A percentile compares a stretch with the other conserved stretches of the same genome.
Conservation (phyloP, 176 grass and related monocot genomes). For the Aegilops speltoides region DNA sequence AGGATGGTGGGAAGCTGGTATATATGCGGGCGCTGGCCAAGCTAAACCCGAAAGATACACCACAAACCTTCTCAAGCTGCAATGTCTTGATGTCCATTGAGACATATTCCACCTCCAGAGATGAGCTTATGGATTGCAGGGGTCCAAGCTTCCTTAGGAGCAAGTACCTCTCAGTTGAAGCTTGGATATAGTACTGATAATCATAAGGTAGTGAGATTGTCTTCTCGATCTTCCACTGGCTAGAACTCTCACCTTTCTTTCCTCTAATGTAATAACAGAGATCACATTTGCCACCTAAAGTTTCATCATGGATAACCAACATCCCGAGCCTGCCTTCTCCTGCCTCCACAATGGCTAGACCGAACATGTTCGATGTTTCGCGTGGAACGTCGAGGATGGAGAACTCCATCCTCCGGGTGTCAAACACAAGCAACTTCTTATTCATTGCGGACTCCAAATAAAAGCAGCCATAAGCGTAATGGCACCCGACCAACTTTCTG, state of each 20-base stretch:
- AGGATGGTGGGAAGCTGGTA: constrained; percentile 27
- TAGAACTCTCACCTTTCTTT: not conserved
- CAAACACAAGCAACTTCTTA: constrained; percentile 9
- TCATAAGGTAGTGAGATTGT: no score
- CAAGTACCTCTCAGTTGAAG: not conserved
- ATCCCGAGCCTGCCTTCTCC: constrained; percentile 23
- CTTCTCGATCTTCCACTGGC: no score
- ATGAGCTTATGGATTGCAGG: not conserved
- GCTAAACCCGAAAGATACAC: not conserved
- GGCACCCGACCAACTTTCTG: not conserved
- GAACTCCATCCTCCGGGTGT: constrained; percentile 28
- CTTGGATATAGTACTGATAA: no score
- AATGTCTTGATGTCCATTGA: constrained; percentile 21
- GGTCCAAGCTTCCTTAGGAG: constrained; percentile 17
- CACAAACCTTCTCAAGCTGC: constrained; percentile 26
- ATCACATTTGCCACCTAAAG: not conserved
- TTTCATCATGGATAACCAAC: not conserved
- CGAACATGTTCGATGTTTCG: not conserved
- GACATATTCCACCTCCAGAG: constrained; percentile 16
- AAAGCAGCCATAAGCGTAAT: constrained; percentile 21
- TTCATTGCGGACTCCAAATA: constrained; percentile 4
- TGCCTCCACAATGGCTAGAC: constrained; percentile 37
- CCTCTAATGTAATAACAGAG: constrained; percentile 2
- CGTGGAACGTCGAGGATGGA: constrained; percentile 17
- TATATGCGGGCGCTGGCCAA: not conserved